Percentiles rank a stretch among this genome's conserved stretches.
Evolutionary conservation across 192 early-diverging fungal genomes (phyloP).

Genomic region (Rhizoclosmatium globosum): DNA sequence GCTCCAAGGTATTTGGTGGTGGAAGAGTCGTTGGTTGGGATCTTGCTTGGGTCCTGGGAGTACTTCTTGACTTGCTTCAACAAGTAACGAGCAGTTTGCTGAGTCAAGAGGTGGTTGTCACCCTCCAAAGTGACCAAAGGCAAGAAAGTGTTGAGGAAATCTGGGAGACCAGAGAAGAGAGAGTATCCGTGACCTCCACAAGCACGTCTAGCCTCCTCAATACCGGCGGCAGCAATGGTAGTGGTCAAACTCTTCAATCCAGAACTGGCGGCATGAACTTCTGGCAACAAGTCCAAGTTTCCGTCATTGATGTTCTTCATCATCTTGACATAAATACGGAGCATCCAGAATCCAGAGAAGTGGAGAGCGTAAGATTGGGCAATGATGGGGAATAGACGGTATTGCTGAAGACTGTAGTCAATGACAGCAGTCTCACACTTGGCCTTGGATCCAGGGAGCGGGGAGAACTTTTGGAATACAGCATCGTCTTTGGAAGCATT

Average conservation of each 20-base stretch:
- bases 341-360: slow-evolving; percentile 88
- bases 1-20: slow-evolving; percentile 66
- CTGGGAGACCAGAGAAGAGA: slow-evolving; percentile 87
- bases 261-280: slow-evolving; percentile 89
- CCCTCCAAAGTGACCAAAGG: slow-evolving; percentile 83
- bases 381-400: slow-evolving; percentile 90
- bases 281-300: slow-evolving; percentile 45
- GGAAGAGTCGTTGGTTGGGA: slow-evolving; percentile 63
- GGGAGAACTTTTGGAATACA: slow-evolving; percentile 20
- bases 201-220: slow-evolving; percentile 91
- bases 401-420: slow-evolving; percentile 94
- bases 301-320: slow-evolving; percentile 76
- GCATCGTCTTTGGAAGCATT: slow-evolving; percentile 52
- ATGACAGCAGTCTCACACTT: slow-evolving; percentile 83
- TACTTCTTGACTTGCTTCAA: slow-evolving; percentile 69
- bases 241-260: slow-evolving; percentile 95
- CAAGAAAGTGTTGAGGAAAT: slow-evolving; percentile 76
- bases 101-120: slow-evolving; percentile 73
- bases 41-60: slow-evolving; percentile 54
- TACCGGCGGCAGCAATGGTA: slow-evolving; percentile 87
- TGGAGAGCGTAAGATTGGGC: slow-evolving; percentile 91
- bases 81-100: slow-evolving; percentile 85
- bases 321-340: slow-evolving; percentile 76
- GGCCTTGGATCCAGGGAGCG: not conserved
- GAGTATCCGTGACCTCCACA: slow-evolving; percentile 94